These are phyloP conservation scores for Thermochaetoides dissita DNA, from an alignment of 2,329 filamentous ascomycete species.

Conservation along the genomic window DNA sequence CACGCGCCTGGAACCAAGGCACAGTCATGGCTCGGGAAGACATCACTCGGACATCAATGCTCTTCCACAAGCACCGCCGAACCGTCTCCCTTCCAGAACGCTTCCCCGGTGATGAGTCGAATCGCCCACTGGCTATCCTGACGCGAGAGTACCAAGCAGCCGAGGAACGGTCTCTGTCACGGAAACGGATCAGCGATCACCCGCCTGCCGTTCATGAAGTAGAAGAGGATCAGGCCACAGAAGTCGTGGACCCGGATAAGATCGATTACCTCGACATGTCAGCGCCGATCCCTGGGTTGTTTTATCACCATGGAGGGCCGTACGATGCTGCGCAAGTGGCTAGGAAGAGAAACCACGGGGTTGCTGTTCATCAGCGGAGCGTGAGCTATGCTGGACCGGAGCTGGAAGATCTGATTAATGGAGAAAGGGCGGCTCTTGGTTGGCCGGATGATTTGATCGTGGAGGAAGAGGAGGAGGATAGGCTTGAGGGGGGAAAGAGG, in stretches of 20 bases:
- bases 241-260: conserved; percentile 33
- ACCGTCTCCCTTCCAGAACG: conserved; percentile 39
- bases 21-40: conserved; percentile 15
- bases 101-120: conserved; percentile 49
- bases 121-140: conserved; percentile 54
- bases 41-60: conserved; percentile 23
- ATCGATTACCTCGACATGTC: conserved; percentile 68
- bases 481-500: conserved; percentile 11
- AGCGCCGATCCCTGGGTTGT: conserved; percentile 32
- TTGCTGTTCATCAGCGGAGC: conserved; percentile 28
- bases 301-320: conserved; percentile 81
- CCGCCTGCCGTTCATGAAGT: too few relatives aligned
- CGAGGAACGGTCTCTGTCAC: conserved; percentile 20
- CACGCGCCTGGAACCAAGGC: conserved; percentile 15
- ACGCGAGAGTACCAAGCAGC: conserved; percentile 48
- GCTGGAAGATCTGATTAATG: background rate
- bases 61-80: conserved; percentile 39
- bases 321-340: conserved; percentile 71
- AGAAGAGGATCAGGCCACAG: too few relatives aligned
- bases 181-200: too few relatives aligned
- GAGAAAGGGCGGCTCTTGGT: background rate
- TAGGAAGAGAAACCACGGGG: conserved; percentile 47
- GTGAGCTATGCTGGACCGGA: conserved; percentile 23
- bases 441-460: conserved; percentile 1
- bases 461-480: conserved; percentile 23